Evolutionary conservation across 2,329 filamentous ascomycete genomes (phyloP).

Genomic region (Beauveria bassiana): DNA sequence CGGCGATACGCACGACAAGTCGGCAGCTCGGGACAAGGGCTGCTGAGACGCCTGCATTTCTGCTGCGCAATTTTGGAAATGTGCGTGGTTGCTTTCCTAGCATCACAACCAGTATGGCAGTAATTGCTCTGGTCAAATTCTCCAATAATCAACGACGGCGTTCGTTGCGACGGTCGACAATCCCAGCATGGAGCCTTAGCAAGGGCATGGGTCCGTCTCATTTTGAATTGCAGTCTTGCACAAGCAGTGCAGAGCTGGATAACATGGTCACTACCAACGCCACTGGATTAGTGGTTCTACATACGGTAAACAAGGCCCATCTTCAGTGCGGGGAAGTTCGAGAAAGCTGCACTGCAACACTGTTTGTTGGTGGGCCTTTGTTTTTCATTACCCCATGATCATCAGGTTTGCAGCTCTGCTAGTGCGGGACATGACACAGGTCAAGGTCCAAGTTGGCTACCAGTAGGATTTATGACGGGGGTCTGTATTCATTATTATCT

Average conservation of each 20-base stretch:
- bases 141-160: background rate
- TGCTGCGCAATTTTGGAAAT: background rate
- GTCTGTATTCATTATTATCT: background rate
- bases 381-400: background rate
- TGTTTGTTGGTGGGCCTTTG: background rate
- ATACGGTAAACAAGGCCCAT: background rate
- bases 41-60: background rate
- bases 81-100: background rate
- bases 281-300: background rate
- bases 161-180: background rate
- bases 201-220: background rate
- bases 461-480: background rate
- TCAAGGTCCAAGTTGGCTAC: background rate
- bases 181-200: background rate
- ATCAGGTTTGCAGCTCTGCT: background rate
- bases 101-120: background rate
- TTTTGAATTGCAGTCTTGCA: background rate
- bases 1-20: conserved; percentile 4
- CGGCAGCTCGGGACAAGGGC: conserved; percentile 1
- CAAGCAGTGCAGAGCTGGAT: too few relatives aligned
- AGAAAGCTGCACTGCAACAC: background rate
- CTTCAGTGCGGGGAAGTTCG: background rate
- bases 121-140: background rate
- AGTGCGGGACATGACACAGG: background rate
- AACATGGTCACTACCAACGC: too few relatives aligned